These are phyloP conservation scores for Colletotrichum salicis DNA, from an alignment of 2,329 filamentous ascomycete genomes.

Conservation along the genomic window DNA sequence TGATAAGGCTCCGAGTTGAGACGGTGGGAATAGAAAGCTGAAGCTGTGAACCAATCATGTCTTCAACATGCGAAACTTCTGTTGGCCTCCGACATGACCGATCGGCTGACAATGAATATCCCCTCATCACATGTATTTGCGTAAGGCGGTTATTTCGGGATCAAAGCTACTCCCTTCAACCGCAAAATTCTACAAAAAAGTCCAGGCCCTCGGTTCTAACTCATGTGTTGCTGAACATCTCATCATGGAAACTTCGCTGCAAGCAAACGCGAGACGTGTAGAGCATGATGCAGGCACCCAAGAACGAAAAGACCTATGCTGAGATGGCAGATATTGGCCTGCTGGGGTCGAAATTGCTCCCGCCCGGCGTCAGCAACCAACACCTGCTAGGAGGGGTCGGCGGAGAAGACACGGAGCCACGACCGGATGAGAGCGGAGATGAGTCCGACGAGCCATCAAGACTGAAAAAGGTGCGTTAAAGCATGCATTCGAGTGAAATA, in stretches of 20 bases:
- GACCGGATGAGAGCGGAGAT: neutral
- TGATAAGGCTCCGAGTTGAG: neutral
- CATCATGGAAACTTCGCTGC: neutral
- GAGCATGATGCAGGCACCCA: neutral
- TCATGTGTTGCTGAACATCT: neutral
- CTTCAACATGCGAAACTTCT: neutral
- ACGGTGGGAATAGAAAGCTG: neutral
- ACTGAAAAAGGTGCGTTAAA: neutral
- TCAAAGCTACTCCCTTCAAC: neutral
- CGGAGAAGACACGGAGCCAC: neutral
- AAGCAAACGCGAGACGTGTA: neutral
- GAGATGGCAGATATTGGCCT: neutral
- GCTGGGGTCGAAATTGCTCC: neutral
- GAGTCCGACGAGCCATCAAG: neutral
- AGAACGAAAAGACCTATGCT: neutral
- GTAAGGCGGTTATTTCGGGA: neutral
- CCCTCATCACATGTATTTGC: neutral
- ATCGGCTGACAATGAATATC: no score
- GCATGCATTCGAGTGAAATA: fast-evolving
- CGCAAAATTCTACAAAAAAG: neutral
- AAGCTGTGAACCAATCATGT: neutral
- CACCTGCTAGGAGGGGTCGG: neutral
- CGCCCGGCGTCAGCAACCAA: neutral
- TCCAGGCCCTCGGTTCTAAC: neutral
- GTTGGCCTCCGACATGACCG: neutral